These are phyloP conservation scores for Dothistroma septosporum DNA, from an alignment of 2,329 filamentous ascomycete genomes.

Conservation along the genomic window DNA sequence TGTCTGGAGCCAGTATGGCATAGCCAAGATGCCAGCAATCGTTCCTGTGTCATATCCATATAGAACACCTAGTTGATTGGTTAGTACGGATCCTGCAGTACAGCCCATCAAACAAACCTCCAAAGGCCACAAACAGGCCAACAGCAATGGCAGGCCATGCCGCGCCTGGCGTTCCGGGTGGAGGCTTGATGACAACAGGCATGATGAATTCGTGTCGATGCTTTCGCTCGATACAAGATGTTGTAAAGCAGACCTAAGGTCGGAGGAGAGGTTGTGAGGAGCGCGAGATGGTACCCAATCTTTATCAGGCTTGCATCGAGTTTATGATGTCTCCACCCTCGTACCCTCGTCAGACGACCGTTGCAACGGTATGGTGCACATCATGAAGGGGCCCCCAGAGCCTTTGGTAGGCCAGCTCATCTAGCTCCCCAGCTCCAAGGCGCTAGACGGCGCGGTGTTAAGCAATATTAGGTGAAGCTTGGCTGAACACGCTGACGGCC, in stretches of 20 bases:
- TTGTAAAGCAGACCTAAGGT: neutral
- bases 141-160: constrained; percentile 46
- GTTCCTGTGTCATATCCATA: constrained; percentile 35
- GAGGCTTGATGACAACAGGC: constrained; percentile 45
- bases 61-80: neutral
- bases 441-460: neutral
- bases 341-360: neutral
- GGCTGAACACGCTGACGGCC: neutral
- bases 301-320: neutral
- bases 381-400: neutral
- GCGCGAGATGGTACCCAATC: neutral
- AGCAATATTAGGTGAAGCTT: neutral
- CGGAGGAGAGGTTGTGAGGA: neutral
- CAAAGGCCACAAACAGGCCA: constrained; percentile 42
- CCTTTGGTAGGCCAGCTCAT: neutral
- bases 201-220: constrained; percentile 29
- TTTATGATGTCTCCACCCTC: neutral
- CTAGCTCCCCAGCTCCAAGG: neutral
- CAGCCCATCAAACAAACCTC: constrained; percentile 32
- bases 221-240: neutral
- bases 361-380: neutral
- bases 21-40: constrained; percentile 41
- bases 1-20: constrained; percentile 38
- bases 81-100: constrained; percentile 32
- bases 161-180: constrained; percentile 44